Evolutionary conservation across 1,139 yeast genomes (phyloP).

Genomic region (Kodamaea suecica): DNA sequence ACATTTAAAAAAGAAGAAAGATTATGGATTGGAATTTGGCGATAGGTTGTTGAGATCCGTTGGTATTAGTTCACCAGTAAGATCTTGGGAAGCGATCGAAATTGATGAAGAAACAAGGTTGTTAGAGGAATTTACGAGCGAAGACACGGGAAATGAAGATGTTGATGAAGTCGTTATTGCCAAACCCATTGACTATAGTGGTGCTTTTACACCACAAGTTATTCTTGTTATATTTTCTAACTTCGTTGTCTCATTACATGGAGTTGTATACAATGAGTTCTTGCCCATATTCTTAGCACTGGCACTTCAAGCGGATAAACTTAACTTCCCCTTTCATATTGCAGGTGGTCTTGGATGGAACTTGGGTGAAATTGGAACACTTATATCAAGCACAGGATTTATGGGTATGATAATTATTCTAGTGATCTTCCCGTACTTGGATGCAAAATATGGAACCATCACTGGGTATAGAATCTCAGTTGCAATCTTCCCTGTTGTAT

Average conservation of each 20-base stretch:
- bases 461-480: slow-evolving; percentile 42
- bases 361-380: slow-evolving; percentile 41
- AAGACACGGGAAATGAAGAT: background rate
- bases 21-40: slow-evolving; percentile 53
- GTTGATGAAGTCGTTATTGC: background rate
- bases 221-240: slow-evolving; percentile 40
- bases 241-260: slow-evolving; percentile 46
- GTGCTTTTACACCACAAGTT: slow-evolving; percentile 35
- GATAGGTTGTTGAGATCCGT: slow-evolving; percentile 37
- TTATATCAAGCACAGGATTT: slow-evolving; percentile 55
- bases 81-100: slow-evolving; percentile 32
- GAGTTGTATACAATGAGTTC: slow-evolving; percentile 53
- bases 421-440: slow-evolving; percentile 53
- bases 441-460: slow-evolving; percentile 46
- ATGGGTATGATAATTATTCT: slow-evolving; percentile 52
- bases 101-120: background rate
- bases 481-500: slow-evolving; percentile 45
- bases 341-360: slow-evolving; percentile 49
- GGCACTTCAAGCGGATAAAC: slow-evolving; percentile 29
- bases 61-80: slow-evolving; percentile 28
- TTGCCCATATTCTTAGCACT: slow-evolving; percentile 59
- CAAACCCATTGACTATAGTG: slow-evolving; percentile 14
- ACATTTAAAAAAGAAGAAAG: slow-evolving; percentile 37
- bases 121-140: background rate
- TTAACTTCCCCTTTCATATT: slow-evolving; percentile 47